Percentiles rank a stretch among this genome's conserved stretches.
Conservation (phyloP, 1,139 yeast species). For the Sugiyamaella japonica region DNA sequence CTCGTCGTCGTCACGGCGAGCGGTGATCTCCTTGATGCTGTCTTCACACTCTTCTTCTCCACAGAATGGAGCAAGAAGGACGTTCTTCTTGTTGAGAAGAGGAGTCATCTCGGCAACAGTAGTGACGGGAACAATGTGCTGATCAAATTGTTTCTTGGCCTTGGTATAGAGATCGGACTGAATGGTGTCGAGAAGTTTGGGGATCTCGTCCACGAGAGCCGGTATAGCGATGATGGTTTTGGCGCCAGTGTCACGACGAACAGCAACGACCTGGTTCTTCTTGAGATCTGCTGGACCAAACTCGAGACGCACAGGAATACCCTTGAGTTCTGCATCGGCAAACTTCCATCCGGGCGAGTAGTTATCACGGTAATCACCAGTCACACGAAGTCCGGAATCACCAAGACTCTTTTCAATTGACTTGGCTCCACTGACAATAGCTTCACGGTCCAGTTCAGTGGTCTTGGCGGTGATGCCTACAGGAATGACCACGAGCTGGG, state of each 20-base stretch:
- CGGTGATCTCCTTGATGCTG: slow-evolving; percentile 90
- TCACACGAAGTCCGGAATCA: slow-evolving; percentile 58
- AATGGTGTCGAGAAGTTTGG: slow-evolving; percentile 75
- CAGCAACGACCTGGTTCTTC: slow-evolving; percentile 77
- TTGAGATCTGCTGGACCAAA: slow-evolving; percentile 94
- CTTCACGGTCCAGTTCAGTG: slow-evolving; percentile 67
- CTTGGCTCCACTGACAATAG: slow-evolving; percentile 68
- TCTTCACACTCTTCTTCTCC: slow-evolving; percentile 94
- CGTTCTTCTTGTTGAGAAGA: slow-evolving; percentile 85
- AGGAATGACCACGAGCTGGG: slow-evolving; percentile 89
- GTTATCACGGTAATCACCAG: slow-evolving; percentile 87
- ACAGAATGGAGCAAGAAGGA: slow-evolving; percentile 96
- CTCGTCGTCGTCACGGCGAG: slow-evolving; percentile 75
- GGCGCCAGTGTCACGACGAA: slow-evolving; percentile 86
- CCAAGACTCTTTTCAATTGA: slow-evolving; percentile 44
- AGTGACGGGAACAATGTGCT: slow-evolving; percentile 75
- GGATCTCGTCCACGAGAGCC: slow-evolving; percentile 60
- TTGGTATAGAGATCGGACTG: slow-evolving; percentile 70
- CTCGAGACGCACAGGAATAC: slow-evolving; percentile 91
- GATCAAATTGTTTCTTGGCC: slow-evolving; percentile 82
- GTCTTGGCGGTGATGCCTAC: slow-evolving; percentile 93
- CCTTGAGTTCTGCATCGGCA: slow-evolving; percentile 96
- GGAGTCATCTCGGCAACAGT: slow-evolving; percentile 94
- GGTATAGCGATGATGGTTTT: slow-evolving; percentile 66
- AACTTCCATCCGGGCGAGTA: slow-evolving; percentile 99